phyloP scores from a whole-genome alignment of 2,329 filamentous ascomycete species.

The Didymella segeticola region DNA sequence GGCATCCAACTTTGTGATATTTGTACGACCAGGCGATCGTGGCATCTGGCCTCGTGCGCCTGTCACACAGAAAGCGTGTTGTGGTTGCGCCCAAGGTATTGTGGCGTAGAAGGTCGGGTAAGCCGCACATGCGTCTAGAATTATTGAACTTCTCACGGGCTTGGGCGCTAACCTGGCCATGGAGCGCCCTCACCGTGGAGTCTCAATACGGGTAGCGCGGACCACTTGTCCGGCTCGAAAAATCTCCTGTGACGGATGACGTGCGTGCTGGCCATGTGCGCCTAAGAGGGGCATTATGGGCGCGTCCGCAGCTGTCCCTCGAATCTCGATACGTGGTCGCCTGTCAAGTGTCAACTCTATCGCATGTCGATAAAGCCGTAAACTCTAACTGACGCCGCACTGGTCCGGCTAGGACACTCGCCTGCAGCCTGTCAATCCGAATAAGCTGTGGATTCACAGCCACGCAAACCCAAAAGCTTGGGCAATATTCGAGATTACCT shows the following conservation, averaged over 20 bases:
- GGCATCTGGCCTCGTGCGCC: conserved; percentile 17
- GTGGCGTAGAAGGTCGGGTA: conserved; percentile 37
- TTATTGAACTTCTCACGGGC: conserved; percentile 27
- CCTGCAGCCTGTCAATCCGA: conserved; percentile 27
- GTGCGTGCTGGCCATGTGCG: conserved; percentile 35
- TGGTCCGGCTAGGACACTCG: conserved; percentile 4
- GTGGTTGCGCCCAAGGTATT: conserved; percentile 14
- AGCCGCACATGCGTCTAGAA: conserved; percentile 20
- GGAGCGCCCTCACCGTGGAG: conserved; percentile 7
- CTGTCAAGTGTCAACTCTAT: conserved; percentile 36
- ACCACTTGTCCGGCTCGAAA: conserved; percentile 28
- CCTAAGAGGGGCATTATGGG: conserved; percentile 9
- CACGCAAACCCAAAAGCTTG: conserved; percentile 17
- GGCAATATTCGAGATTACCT: conserved; percentile 19
- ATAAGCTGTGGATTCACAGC: conserved; percentile 17
- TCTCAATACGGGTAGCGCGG: conserved; percentile 25
- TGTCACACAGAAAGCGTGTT: conserved; percentile 21
- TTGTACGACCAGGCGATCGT: conserved; percentile 10
- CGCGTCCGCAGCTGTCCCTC: conserved; percentile 19
- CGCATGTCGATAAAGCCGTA: conserved; percentile 23
- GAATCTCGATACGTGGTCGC: conserved; percentile 27
- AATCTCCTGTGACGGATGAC: conserved; percentile 39
- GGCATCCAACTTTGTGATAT: conserved; percentile 9
- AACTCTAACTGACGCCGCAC: conserved; percentile 17
- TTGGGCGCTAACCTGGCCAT: conserved; percentile 28